A percentile compares a stretch with the other conserved stretches of the same genome.
Evolutionary conservation across 1,284 basidiomycete species (phyloP).

Genomic region (Rhodotorula sp.): DNA sequence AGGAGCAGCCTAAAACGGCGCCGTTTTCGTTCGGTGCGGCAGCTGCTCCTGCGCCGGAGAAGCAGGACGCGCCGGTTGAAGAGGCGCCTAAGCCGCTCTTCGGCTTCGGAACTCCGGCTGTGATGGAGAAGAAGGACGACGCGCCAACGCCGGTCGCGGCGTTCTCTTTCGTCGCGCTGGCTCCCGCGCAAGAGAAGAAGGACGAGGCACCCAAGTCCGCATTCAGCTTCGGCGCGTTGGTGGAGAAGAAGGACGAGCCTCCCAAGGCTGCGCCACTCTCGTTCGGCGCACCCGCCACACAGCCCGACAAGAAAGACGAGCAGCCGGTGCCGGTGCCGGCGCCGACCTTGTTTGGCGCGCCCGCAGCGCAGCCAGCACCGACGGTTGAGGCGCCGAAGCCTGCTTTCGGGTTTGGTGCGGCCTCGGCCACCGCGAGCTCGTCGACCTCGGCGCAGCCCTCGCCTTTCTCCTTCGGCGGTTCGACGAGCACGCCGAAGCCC

Average conservation of each 20-base stretch:
- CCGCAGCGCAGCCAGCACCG: neutral
- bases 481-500: neutral
- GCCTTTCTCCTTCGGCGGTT: conserved; percentile 12
- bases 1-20: neutral
- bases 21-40: neutral
- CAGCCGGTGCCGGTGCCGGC: neutral
- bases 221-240: neutral
- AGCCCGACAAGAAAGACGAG: too few relatives aligned
- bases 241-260: too few relatives aligned
- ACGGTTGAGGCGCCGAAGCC: neutral
- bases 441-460: neutral
- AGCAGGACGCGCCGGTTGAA: neutral
- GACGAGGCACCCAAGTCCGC: neutral
- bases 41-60: neutral
- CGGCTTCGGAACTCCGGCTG: neutral
- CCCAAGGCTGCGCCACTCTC: too few relatives aligned
- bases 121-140: neutral
- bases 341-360: too few relatives aligned
- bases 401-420: neutral
- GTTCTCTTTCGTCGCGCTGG: conserved; percentile 9
- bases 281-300: neutral
- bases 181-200: neutral
- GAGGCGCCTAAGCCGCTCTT: neutral
- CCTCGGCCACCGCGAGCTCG: neutral
- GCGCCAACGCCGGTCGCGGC: neutral